These are phyloP conservation scores for Hortiboletus rubellus DNA, from an alignment of 1,284 basidiomycete genomes.

Conservation along the genomic window DNA sequence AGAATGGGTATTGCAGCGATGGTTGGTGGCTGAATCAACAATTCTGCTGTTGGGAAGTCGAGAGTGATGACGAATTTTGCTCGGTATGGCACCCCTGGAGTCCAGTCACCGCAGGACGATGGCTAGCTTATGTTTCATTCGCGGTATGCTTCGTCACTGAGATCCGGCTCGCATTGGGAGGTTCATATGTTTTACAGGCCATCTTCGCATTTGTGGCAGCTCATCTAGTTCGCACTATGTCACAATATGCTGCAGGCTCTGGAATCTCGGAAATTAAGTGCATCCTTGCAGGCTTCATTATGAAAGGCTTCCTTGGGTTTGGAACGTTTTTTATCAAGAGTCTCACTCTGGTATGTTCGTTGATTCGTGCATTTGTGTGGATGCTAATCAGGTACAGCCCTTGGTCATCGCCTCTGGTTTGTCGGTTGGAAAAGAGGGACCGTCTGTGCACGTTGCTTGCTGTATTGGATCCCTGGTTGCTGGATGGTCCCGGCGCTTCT, in stretches of 20 bases:
- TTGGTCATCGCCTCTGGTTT: conserved; percentile 97
- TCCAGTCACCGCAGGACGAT: conserved; percentile 69
- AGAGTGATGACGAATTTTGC: conserved; percentile 81
- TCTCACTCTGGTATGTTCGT: conserved; percentile 73
- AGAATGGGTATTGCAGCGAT: conserved; percentile 94
- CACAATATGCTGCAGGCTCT: conserved; percentile 95
- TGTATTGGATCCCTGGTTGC: conserved; percentile 91
- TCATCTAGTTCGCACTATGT: conserved; percentile 85
- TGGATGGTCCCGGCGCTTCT: conserved; percentile 78
- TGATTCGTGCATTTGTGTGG: not conserved
- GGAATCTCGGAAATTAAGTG: conserved; percentile 99
- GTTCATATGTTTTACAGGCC: conserved; percentile 45
- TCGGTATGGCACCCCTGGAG: conserved; percentile 96
- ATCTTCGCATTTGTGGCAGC: conserved; percentile 83
- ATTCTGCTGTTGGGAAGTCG: conserved; percentile 98
- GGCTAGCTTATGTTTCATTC: conserved; percentile 85
- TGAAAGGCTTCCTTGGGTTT: conserved; percentile 91
- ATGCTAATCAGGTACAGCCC: conserved; percentile 55
- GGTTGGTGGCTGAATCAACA: conserved; percentile 99
- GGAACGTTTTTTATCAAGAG: conserved; percentile 92
- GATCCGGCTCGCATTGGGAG: not conserved
- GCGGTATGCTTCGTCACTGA: conserved; percentile 60
- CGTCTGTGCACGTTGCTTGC: conserved; percentile 96
- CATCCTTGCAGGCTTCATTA: conserved; percentile 95
- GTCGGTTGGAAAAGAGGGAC: conserved; percentile 98